Conservation (phyloP, 2,329 filamentous ascomycete species). For the Periconia sp. region DNA sequence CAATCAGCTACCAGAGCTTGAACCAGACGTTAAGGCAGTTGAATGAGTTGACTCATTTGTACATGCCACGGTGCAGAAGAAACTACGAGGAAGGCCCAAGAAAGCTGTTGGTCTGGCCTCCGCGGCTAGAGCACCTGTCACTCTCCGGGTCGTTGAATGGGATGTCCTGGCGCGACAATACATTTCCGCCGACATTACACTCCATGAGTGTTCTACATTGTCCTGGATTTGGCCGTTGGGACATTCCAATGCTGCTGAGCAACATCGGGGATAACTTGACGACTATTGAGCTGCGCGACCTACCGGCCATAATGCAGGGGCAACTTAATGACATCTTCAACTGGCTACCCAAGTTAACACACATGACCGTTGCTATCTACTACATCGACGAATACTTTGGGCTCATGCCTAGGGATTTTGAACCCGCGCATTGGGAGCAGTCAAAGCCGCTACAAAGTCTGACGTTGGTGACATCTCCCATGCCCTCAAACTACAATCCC, state of each 20-base stretch:
- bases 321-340: constrained; percentile 50
- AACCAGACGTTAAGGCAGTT: constrained; percentile 59
- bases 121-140: constrained; percentile 47
- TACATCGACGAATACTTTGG: constrained; percentile 54
- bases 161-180: constrained; percentile 38
- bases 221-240: constrained; percentile 44
- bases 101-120: constrained; percentile 51
- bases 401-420: constrained; percentile 23
- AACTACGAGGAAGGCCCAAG: constrained; percentile 29
- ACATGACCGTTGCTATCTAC: constrained; percentile 53
- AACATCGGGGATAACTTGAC: constrained; percentile 41
- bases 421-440: constrained; percentile 16
- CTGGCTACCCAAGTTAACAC: constrained; percentile 47
- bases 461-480: constrained; percentile 46
- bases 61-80: constrained; percentile 50
- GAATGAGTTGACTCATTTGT: constrained; percentile 51
- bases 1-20: constrained; percentile 56
- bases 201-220: constrained; percentile 50
- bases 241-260: constrained; percentile 46
- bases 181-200: constrained; percentile 36
- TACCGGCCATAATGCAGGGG: constrained; percentile 47
- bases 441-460: constrained; percentile 45
- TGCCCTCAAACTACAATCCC: constrained; percentile 34
- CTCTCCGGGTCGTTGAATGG: constrained; percentile 54
- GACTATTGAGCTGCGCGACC: constrained; percentile 46